These are phyloP conservation scores for Terfezia claveryi DNA, from an alignment of 495 filamentous ascomycete genomes.

Conservation along the genomic window DNA sequence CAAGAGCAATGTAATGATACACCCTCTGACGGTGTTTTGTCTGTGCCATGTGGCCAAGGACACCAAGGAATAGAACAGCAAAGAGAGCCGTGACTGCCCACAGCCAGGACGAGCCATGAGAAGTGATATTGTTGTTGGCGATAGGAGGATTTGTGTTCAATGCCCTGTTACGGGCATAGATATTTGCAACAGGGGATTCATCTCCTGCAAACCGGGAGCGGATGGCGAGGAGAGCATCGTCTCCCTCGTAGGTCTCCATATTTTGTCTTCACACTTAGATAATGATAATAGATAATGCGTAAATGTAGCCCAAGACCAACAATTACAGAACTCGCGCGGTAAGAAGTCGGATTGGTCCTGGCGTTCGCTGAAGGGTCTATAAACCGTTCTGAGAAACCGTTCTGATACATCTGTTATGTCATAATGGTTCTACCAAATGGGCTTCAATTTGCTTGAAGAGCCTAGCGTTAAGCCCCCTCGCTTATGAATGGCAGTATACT, in stretches of 20 bases:
- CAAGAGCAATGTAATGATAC: slow-evolving; percentile 48
- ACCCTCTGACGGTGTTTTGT: slow-evolving; percentile 33
- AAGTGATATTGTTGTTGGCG: slow-evolving; percentile 36
- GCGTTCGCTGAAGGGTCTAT: too few relatives aligned
- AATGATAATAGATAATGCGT: too few relatives aligned
- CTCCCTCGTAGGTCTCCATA: neutral
- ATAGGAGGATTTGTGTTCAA: slow-evolving; percentile 26
- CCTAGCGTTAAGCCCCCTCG: too few relatives aligned
- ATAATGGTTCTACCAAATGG: too few relatives aligned
- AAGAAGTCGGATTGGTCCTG: too few relatives aligned
- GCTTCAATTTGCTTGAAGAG: too few relatives aligned
- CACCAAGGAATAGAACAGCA: slow-evolving; percentile 22
- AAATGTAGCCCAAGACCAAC: too few relatives aligned
- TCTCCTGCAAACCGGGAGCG: neutral
- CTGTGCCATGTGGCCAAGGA: slow-evolving; percentile 26
- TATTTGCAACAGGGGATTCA: neutral
- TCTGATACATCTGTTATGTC: too few relatives aligned
- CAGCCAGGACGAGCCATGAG: slow-evolving; percentile 32
- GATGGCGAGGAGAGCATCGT: neutral
- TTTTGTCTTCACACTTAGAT: too few relatives aligned
- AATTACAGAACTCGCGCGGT: too few relatives aligned
- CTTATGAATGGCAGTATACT: too few relatives aligned
- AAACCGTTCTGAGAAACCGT: too few relatives aligned
- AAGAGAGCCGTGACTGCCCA: slow-evolving; percentile 36
- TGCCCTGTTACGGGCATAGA: slow-evolving; percentile 24